Evolutionary conservation across 345 rosid species (phyloP).

Genomic region (Hibiscus tridactylites): DNA sequence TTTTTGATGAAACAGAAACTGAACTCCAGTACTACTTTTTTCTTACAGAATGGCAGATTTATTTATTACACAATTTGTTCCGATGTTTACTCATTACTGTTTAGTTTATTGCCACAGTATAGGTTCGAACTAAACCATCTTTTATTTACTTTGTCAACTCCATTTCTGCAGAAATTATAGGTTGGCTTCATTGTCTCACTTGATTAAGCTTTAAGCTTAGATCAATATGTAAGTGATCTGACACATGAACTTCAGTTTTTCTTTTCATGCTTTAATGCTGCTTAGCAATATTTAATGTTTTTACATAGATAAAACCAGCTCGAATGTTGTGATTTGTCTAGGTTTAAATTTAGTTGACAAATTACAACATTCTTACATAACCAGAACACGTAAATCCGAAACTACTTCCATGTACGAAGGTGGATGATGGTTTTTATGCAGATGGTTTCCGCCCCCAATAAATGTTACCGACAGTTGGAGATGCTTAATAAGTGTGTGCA

Average conservation of each 20-base stretch:
- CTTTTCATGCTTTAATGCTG: slow-evolving; percentile 1
- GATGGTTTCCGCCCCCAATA: slow-evolving; percentile 11
- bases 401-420: slow-evolving; percentile 16
- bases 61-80: neutral
- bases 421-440: slow-evolving; percentile 1
- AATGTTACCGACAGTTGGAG: slow-evolving; percentile 7
- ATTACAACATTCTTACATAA: neutral
- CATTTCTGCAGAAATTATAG: neutral
- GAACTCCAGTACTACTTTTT: neutral
- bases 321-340: neutral
- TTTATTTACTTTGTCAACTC: neutral
- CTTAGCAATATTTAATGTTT: neutral
- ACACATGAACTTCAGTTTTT: neutral
- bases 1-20: neutral
- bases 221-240: neutral
- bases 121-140: neutral
- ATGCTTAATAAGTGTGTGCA: slow-evolving; percentile 1
- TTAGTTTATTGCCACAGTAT: neutral
- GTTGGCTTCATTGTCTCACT: neutral
- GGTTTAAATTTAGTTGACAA: neutral
- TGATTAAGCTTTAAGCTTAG: neutral
- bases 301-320: neutral
- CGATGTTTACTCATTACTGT: neutral
- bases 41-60: neutral
- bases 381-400: slow-evolving; percentile 8